Base-by-base conservation (phyloP, 495 filamentous ascomycete genomes). In the Evansstolkia leycettana region DNA sequence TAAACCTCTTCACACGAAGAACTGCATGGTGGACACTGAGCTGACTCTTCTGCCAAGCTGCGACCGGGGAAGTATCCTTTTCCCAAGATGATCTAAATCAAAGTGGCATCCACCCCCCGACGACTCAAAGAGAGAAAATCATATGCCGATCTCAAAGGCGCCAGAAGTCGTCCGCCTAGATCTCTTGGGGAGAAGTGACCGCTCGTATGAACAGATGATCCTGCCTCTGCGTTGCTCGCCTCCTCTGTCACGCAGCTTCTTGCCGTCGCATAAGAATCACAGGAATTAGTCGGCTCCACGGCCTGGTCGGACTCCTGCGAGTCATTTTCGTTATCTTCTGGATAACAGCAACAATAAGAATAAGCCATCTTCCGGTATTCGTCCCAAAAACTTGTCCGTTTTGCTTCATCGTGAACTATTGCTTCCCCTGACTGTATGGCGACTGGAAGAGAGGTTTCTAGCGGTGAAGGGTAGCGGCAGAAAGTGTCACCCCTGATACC, bases 191-290 rank as follows among this genome's bases (percentile, higher is more conserved):
- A 23, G 9, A 9, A 4, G 5, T 23, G 20, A 23, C 20, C 20
- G 9, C 5, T 9, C 20, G 9, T 23, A 4, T 4, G 20, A 23
- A n/a, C n/a, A n/a, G 20, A 23, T 9, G 20, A 23, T 9, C 5
- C 9, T 9, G 20, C 20, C 4, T 23, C 20, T 23, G 20, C 20
- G 20, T 23, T 23, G 29, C 13, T 19, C 23, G 17, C 8, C 31
- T 48, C 50, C 20, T 45, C 20, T 15, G 37, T 40, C 10, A 29
- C 7, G 7, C 39, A 36, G 28, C 43, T 53, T 7, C 31, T 40
- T 2, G 57, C 57, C 18, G 57, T 62, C 10, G 45, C 23, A 43
- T 54, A 59, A 1, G 55, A 57, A 0, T 62, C 55, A 9, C 40
- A 34, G 5, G 49, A 55, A 5, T 19, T 31, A 23, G 37, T 46